Percentiles rank a stretch among this genome's conserved stretches.
phyloP scores from a whole-genome alignment of 2,329 filamentous ascomycete species.

The Ascocoryne sarcoides region DNA sequence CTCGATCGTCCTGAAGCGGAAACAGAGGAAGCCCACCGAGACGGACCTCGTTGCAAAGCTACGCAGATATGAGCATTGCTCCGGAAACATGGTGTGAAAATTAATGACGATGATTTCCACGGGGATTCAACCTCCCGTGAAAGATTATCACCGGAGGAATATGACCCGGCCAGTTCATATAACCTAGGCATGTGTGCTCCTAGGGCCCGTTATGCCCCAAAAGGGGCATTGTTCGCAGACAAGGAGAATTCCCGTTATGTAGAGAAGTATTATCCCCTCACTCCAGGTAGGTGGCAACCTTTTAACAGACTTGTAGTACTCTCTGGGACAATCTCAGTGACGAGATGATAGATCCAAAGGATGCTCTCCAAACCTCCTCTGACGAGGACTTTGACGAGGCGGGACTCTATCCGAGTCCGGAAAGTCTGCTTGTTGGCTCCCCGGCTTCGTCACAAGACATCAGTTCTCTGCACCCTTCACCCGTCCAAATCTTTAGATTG shows the following conservation, averaged over 20 bases:
- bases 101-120: constrained; percentile 16
- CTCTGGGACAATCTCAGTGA: constrained; percentile 25
- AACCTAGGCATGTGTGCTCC: too few relatives aligned
- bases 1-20: constrained; percentile 19
- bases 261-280: constrained; percentile 17
- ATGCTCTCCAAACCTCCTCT: constrained; percentile 26
- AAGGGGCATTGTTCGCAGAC: constrained; percentile 17
- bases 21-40: constrained; percentile 22
- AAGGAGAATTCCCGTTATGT: constrained; percentile 22
- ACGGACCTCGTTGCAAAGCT: constrained; percentile 20
- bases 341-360: constrained; percentile 23
- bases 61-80: constrained; percentile 23
- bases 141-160: not conserved
- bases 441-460: constrained; percentile 33
- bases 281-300: not conserved
- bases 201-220: not conserved
- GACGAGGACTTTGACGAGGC: constrained; percentile 26
- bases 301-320: constrained; percentile 12
- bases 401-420: constrained; percentile 17
- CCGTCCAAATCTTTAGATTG: constrained; percentile 52
- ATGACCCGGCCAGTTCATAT: not conserved
- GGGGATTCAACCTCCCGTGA: too few relatives aligned
- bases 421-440: constrained; percentile 41
- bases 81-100: constrained; percentile 20
- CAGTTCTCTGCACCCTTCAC: constrained; percentile 43